Percentiles rank a stretch among this genome's conserved stretches.
These are phyloP conservation scores for Leishmania turanica DNA, from an alignment of 208 protist genomes.

Conservation along the genomic window DNA sequence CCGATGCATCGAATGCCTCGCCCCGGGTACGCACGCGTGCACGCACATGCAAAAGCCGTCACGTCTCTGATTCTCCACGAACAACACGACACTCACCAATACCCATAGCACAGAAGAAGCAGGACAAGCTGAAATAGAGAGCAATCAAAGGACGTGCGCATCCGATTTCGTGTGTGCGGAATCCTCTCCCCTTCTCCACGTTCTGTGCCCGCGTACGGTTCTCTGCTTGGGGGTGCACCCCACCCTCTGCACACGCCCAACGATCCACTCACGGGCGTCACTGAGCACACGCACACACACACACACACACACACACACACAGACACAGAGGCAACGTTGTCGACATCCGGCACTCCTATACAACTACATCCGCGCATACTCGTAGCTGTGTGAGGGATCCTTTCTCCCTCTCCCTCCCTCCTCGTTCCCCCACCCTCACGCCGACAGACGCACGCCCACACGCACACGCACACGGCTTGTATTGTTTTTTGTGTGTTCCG, in stretches of 20 bases:
- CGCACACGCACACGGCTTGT: not conserved
- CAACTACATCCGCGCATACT: not conserved
- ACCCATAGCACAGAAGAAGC: not conserved
- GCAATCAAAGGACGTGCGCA: not conserved
- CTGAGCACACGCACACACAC: not conserved
- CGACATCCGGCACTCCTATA: not conserved
- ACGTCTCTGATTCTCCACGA: not conserved
- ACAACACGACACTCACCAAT: not conserved
- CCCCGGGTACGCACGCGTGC: not conserved
- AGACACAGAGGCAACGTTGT: not conserved
- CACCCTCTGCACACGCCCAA: not conserved
- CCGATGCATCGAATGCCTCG: not conserved
- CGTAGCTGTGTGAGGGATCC: not conserved
- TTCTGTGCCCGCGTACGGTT: not conserved
- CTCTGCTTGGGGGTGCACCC: not conserved
- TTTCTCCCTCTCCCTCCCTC: conserved; percentile 1
- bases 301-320: not conserved
- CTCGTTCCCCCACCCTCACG: no score
- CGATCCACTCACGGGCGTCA: not conserved
- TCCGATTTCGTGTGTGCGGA: not conserved
- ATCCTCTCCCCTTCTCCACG: not conserved
- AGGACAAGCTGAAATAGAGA: not conserved
- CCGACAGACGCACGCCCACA: not conserved
- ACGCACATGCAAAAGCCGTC: not conserved
- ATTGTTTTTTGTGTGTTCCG: not conserved